Conservation (phyloP, 176 grass and related monocot species). For the Rhynchospora tenuis region DNA sequence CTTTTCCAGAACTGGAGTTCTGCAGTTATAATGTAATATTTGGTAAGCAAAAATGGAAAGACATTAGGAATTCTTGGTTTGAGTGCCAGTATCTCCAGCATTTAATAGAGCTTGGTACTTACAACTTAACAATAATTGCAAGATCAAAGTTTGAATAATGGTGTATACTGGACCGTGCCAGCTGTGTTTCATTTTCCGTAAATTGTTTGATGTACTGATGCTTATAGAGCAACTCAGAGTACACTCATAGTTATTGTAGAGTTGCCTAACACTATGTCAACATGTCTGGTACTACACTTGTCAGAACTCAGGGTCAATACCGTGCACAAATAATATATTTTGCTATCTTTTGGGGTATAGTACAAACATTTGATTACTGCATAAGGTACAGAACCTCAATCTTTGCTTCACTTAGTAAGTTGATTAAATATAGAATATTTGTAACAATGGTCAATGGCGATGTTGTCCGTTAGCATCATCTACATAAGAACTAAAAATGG, state of each 20-base stretch:
- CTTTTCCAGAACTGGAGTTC: constrained; percentile 92
- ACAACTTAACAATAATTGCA: not conserved
- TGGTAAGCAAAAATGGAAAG: not conserved
- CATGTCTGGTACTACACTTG: not conserved
- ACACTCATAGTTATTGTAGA: not conserved
- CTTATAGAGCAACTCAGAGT: not conserved
- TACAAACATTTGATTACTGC: not conserved
- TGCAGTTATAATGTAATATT: constrained; percentile 29
- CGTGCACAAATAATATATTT: not conserved
- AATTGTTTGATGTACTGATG: not conserved
- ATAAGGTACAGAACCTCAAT: not conserved
- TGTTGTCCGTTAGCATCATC: not conserved
- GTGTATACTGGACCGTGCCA: not conserved
- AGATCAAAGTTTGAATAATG: not conserved
- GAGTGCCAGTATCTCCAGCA: not conserved
- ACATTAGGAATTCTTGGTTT: not conserved
- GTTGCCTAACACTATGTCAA: not conserved
- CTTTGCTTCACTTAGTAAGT: not conserved
- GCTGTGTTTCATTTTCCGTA: too few species aligned
- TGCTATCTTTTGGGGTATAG: not conserved
- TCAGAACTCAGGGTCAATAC: not conserved
- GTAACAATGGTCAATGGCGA: not conserved
- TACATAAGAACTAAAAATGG: not conserved
- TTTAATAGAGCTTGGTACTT: not conserved
- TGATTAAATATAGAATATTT: not conserved